These are phyloP conservation scores for Spencermartinsiella ligniputridi DNA, from an alignment of 1,139 yeast species.

Conservation along the genomic window DNA sequence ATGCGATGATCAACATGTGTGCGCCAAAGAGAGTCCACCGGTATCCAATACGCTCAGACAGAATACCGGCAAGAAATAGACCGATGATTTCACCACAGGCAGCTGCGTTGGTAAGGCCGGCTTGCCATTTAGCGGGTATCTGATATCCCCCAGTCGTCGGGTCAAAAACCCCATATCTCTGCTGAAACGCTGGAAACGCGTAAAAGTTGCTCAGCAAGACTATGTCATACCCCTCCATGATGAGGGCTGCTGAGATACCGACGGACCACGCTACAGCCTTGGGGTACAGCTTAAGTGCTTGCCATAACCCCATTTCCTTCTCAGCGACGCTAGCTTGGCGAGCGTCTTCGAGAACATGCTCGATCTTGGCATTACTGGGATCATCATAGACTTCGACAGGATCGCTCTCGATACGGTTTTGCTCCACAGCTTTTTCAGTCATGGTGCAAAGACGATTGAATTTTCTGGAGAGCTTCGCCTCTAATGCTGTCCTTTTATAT, in stretches of 20 bases:
- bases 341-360: slow-evolving; percentile 1
- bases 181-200: slow-evolving; percentile 29
- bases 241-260: slow-evolving; percentile 37
- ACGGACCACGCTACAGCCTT: slow-evolving; percentile 42
- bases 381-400: too few relatives aligned
- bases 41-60: slow-evolving; percentile 44
- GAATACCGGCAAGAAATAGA: slow-evolving; percentile 19
- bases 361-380: too few relatives aligned
- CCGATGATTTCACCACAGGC: slow-evolving; percentile 40
- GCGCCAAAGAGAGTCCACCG: slow-evolving; percentile 39
- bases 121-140: slow-evolving; percentile 44
- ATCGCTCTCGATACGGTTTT: too few relatives aligned
- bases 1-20: slow-evolving; percentile 16
- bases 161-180: slow-evolving; percentile 26
- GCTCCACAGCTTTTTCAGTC: too few relatives aligned
- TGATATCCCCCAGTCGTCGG: slow-evolving; percentile 26
- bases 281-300: slow-evolving; percentile 24
- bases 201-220: slow-evolving; percentile 34
- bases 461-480: too few relatives aligned
- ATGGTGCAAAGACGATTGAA: too few relatives aligned
- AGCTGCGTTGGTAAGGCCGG: slow-evolving; percentile 38
- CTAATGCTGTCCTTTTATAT: too few relatives aligned
- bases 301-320: slow-evolving; percentile 11
- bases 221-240: slow-evolving; percentile 47
- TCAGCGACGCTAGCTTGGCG: slow-evolving; percentile 10